Percentiles rank a stretch among this genome's conserved stretches.
Conservation (phyloP, 179 eudicot species). For the Monotropa hypopitys region DNA sequence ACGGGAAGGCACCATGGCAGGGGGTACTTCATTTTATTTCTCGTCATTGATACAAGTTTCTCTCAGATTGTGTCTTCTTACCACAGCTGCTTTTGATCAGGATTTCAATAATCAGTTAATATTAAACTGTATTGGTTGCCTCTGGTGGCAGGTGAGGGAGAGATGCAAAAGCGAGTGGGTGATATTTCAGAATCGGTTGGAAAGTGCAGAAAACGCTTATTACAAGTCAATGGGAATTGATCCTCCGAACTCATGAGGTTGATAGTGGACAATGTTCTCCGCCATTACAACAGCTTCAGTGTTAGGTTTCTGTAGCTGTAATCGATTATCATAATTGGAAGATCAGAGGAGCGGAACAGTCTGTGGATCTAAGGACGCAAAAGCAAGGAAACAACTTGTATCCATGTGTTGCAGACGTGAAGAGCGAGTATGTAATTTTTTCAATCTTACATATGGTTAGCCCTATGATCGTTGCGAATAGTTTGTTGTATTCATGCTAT, state of each 20-base stretch:
- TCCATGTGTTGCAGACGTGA: not conserved
- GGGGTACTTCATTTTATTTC: conserved; percentile 40
- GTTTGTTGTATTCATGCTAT: not conserved
- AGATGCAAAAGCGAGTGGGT: conserved; percentile 92
- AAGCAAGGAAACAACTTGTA: not conserved
- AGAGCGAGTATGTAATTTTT: not conserved
- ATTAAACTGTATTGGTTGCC: too few species aligned
- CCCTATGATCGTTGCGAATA: not conserved
- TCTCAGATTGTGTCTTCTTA: not conserved
- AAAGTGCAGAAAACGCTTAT: conserved; percentile 60
- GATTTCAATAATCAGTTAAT: not conserved
- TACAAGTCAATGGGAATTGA: conserved; percentile 24
- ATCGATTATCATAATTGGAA: not conserved
- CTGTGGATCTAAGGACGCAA: not conserved
- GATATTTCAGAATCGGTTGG: conserved; percentile 66
- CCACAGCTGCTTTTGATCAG: not conserved
- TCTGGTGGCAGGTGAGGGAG: conserved; percentile 49
- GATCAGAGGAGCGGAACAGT: not conserved
- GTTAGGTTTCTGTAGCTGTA: not conserved
- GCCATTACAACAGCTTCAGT: not conserved
- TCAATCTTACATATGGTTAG: not conserved
- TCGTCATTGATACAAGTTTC: not conserved
- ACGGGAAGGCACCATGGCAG: conserved; percentile 89
- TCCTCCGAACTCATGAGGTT: conserved; percentile 18
- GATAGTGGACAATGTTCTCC: not conserved